Evolutionary conservation across 2,329 filamentous ascomycete genomes (phyloP).

Genomic region (Aspergillus puulaauensis): DNA sequence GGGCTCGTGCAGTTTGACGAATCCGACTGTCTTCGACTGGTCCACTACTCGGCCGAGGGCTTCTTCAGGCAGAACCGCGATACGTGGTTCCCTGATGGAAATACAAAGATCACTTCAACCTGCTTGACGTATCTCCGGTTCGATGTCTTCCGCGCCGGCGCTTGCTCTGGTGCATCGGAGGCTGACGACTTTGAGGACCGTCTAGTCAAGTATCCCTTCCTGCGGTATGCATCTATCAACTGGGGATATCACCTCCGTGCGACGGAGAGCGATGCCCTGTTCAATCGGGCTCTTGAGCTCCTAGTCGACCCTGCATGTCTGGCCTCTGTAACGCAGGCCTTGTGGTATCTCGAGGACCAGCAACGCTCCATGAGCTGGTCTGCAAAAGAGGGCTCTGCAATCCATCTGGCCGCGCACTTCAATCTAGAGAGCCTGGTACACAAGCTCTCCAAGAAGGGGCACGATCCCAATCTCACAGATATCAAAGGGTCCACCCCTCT

Average conservation of each 20-base stretch:
- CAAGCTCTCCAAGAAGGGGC: neutral
- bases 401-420: conserved; percentile 8
- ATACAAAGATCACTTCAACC: neutral
- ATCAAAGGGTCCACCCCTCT: conserved; percentile 1
- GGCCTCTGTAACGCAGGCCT: neutral
- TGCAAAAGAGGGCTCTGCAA: conserved; percentile 4
- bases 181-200: neutral
- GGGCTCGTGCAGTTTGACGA: conserved; percentile 9
- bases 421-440: neutral
- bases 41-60: conserved; percentile 6
- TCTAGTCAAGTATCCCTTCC: conserved; percentile 2
- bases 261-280: neutral
- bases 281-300: neutral
- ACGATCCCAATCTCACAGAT: neutral
- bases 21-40: neutral
- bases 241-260: conserved; percentile 4
- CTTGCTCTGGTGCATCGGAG: conserved; percentile 6
- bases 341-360: conserved; percentile 9
- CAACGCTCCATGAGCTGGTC: neutral
- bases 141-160: neutral
- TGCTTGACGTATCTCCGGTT: conserved; percentile 8
- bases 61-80: conserved; percentile 1
- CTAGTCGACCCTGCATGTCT: neutral
- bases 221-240: conserved; percentile 6
- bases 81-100: conserved; percentile 4